Percentiles rank a stretch among this genome's conserved stretches.
These are phyloP conservation scores for Lagerstroemia speciosa DNA, from an alignment of 345 rosid genomes.

Conservation along the genomic window DNA sequence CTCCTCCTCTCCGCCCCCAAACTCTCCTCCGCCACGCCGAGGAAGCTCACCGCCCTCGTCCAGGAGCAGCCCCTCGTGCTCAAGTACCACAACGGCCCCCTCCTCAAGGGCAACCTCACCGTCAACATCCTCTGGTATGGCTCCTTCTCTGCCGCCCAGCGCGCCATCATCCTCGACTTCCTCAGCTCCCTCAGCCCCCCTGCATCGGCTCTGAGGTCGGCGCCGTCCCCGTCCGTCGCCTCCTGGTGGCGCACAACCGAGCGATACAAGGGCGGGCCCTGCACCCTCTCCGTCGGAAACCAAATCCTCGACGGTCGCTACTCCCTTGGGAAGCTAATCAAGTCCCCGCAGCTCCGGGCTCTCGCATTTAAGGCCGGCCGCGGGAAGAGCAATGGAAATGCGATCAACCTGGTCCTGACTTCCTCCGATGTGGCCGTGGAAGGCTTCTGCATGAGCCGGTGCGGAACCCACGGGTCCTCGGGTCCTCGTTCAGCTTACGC, in stretches of 20 bases:
- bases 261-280: constrained; percentile 23
- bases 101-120: constrained; percentile 28
- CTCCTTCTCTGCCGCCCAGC: constrained; percentile 24
- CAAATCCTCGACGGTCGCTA: constrained; percentile 26
- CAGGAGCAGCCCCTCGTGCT: constrained; percentile 31
- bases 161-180: constrained; percentile 32
- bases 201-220: not conserved
- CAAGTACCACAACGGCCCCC: constrained; percentile 34
- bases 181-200: constrained; percentile 20
- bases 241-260: constrained; percentile 37
- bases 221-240: constrained; percentile 15
- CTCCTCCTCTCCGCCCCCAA: constrained; percentile 6
- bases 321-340: constrained; percentile 21
- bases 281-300: constrained; percentile 18
- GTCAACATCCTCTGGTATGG: constrained; percentile 40
- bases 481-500: constrained; percentile 15
- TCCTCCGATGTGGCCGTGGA: constrained; percentile 31
- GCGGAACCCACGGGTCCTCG: constrained; percentile 30
- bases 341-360: constrained; percentile 12
- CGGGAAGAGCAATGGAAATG: constrained; percentile 1
- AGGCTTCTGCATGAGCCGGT: constrained; percentile 31
- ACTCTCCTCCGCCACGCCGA: not conserved
- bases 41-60: constrained; percentile 22
- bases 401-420: constrained; percentile 30
- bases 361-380: constrained; percentile 20